Base-by-base conservation (phyloP, 2,329 filamentous ascomycete species). In the Madurella fahalii region DNA sequence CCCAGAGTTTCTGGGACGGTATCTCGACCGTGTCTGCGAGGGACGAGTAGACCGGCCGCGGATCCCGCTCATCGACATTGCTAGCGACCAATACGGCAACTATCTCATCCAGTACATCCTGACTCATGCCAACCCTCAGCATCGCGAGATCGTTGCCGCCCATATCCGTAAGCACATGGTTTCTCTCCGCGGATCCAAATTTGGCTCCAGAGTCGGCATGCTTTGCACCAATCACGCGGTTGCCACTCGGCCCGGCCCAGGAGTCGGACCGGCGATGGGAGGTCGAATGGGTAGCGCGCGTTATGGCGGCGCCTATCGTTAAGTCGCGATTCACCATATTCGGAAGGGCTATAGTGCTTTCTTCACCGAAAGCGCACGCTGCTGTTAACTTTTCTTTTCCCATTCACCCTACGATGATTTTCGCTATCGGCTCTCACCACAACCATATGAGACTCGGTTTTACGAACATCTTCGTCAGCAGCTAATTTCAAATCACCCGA, bases 151-250 rank as follows among this genome's bases (percentile, higher is more conserved):
- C 61, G 94, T 99, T 61, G 91, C 92, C 46, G 86, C 85, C 53
- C 94, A 99, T 68, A 95, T 99, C 65, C 88, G 90, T 64, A 97
- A 97, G 81, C 94, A 99, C 72, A 99, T 99, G 94, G 94, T 99
- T 9, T 99, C 94, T 53, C 87, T 99, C 47, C 89, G 94, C 58
- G 94, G 94, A 54, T 97, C 94, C 67, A 99, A 99, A 72, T 99
- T 97, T 70, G 94, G 94, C 58, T 99, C 94, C 56, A 90, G 94
- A 54, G 94, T 99, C 59, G 94, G 94, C 32, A 97, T 99, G 93
- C 87, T 99, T 52, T 99, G 95, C 77, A 95, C 90, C 74, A 97
- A 97, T 72, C 93, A 92, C 39, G 90, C 90, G 46, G 84, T 91
- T 63, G 83, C 89, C 50, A 96, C 91, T 64, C 90, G 92, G 52